Percentiles rank a stretch among this genome's conserved stretches.
phyloP scores from a whole-genome alignment of 371 early-diverging fungal species.

The Apophysomyces variabilis region DNA sequence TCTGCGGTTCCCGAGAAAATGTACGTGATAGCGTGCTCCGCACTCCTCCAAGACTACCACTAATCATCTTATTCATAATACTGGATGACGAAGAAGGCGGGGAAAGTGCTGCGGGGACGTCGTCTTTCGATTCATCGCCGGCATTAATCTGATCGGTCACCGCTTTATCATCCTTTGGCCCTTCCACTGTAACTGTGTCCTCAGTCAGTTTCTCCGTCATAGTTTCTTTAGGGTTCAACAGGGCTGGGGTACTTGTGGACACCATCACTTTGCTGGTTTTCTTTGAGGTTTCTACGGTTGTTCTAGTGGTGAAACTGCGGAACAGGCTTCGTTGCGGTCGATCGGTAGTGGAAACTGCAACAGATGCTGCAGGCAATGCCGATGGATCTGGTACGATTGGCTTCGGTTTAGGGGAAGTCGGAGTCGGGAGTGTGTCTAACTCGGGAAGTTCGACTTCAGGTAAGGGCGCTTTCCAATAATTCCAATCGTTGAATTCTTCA shows the following conservation, averaged over 20 bases:
- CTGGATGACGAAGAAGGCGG: slow-evolving; percentile 18
- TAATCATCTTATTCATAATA: slow-evolving; percentile 33
- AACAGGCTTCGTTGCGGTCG: slow-evolving; percentile 33
- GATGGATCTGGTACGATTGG: slow-evolving; percentile 45
- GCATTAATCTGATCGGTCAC: slow-evolving; percentile 16
- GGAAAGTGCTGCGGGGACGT: slow-evolving; percentile 3
- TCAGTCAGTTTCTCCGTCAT: slow-evolving; percentile 14
- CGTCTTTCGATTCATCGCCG: slow-evolving; percentile 9
- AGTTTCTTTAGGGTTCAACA: slow-evolving; percentile 10
- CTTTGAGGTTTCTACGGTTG: slow-evolving; percentile 11
- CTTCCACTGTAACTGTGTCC: background rate
- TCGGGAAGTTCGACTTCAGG: slow-evolving; percentile 55
- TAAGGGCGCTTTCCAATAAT: slow-evolving; percentile 73
- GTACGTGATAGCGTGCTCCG: slow-evolving; percentile 44
- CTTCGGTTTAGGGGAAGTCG: slow-evolving; percentile 24
- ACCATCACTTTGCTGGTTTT: slow-evolving; percentile 13
- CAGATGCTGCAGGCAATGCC: slow-evolving; percentile 26
- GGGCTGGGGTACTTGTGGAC: slow-evolving; percentile 25
- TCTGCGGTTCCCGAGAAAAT: slow-evolving; percentile 19
- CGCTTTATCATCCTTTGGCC: slow-evolving; percentile 7
- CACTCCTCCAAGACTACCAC: slow-evolving; percentile 30
- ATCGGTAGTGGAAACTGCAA: slow-evolving; percentile 20
- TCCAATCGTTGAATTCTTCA: slow-evolving; percentile 81
- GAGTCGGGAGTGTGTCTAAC: slow-evolving; percentile 30
- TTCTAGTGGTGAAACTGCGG: slow-evolving; percentile 45